These are phyloP conservation scores for Coemansia reversa DNA, from an alignment of 192 early-diverging fungal species.

Conservation along the genomic window DNA sequence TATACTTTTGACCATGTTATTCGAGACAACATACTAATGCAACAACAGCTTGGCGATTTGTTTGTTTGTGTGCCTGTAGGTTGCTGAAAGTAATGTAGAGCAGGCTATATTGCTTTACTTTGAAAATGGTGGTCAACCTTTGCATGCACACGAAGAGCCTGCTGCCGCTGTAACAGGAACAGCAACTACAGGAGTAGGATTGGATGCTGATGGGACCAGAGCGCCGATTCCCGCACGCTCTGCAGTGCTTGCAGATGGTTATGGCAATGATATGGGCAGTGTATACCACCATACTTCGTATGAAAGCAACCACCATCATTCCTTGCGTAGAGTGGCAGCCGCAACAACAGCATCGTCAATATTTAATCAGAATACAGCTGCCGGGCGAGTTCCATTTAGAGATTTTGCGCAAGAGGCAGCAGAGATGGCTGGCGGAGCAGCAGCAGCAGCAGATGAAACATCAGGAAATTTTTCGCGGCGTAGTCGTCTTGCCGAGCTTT, in stretches of 20 bases:
- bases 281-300: constrained; percentile 8
- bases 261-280: constrained; percentile 10
- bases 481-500: constrained; percentile 73
- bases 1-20: not conserved
- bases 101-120: constrained; percentile 80
- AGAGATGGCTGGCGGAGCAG: constrained; percentile 50
- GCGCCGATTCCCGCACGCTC: constrained; percentile 82
- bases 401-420: constrained; percentile 67
- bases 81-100: constrained; percentile 72
- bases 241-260: constrained; percentile 69
- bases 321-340: constrained; percentile 1
- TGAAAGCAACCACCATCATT: constrained; percentile 3
- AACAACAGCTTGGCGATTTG: not conserved
- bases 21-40: not conserved
- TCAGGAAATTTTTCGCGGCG: constrained; percentile 33
- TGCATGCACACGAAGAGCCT: constrained; percentile 26
- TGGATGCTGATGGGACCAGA: constrained; percentile 60
- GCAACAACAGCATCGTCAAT: constrained; percentile 40
- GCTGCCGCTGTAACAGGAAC: constrained; percentile 16
- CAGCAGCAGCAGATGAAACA: constrained; percentile 9
- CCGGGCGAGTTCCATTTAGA: constrained; percentile 60
- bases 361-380: constrained; percentile 46
- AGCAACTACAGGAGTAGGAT: not conserved
- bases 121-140: constrained; percentile 72
- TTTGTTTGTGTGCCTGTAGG: constrained; percentile 45